Evolutionary conservation across 768 basidiomycete genomes (phyloP).

Genomic region (Leccinum imitatum): DNA sequence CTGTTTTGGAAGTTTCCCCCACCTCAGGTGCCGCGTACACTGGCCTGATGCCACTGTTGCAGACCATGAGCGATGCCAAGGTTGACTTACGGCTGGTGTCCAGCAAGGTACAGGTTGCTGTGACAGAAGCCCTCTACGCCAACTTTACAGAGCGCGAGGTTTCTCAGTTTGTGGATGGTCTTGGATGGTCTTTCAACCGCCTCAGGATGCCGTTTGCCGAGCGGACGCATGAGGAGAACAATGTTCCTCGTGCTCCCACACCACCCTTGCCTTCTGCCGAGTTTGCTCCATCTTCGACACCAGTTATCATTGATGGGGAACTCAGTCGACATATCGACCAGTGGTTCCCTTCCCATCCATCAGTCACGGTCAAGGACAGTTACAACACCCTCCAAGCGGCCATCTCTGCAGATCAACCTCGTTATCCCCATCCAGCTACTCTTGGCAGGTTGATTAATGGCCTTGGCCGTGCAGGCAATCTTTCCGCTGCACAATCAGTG

Average conservation of each 20-base stretch:
- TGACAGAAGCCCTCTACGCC: conserved; percentile 30
- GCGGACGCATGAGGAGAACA: conserved; percentile 9
- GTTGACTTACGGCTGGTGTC: conserved; percentile 32
- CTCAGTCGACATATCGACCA: conserved; percentile 35
- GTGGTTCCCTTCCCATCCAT: conserved; percentile 29
- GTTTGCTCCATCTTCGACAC: conserved; percentile 10
- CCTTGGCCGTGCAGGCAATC: conserved; percentile 61
- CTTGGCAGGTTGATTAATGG: conserved; percentile 65
- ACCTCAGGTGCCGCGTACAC: conserved; percentile 34
- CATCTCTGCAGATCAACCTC: conserved; percentile 34
- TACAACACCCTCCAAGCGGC: conserved; percentile 51
- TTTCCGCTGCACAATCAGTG: conserved; percentile 59
- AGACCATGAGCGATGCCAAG: conserved; percentile 36
- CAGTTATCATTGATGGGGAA: conserved; percentile 25
- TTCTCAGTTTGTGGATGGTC: conserved; percentile 22
- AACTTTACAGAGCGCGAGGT: conserved; percentile 19
- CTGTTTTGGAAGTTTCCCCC: conserved; percentile 7
- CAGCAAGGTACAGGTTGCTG: conserved; percentile 16
- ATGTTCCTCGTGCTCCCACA: conserved; percentile 9
- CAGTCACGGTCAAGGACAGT: conserved; percentile 37
- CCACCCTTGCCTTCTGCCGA: conserved; percentile 15
- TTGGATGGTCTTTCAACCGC: conserved; percentile 18
- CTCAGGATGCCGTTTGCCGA: conserved; percentile 23
- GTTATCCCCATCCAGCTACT: conserved; percentile 50
- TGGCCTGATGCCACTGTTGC: conserved; percentile 44